Base-by-base conservation (phyloP, 2,329 filamentous ascomycete genomes). In the Thelonectria rubi region DNA sequence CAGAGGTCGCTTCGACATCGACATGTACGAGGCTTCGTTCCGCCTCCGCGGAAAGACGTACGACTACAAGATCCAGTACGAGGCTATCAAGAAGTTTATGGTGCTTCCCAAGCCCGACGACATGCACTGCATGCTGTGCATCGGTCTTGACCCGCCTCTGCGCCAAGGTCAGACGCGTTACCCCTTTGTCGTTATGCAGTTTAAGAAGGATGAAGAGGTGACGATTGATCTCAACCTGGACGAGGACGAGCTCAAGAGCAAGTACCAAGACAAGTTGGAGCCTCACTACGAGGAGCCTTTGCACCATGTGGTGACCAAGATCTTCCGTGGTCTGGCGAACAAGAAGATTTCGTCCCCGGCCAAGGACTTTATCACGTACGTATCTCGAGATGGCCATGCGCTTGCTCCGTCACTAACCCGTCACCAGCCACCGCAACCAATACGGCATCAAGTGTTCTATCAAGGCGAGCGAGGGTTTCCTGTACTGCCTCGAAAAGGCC, bases 31-130 rank as follows among this genome's bases (percentile, higher is more conserved):
- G 78, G 90, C 88, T 15, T 98, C 95, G 2, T 98, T 99, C 86
- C 91, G 95, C 65, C 86, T 99, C 64, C 94, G 95, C 68, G 95
- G 95, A 73, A 99, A 99, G 82, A 99, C 95, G 21, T 99, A 99
- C 83, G 96, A 99, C 82, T 99, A 99, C 88, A 99, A 99, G 86
- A 98, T 99, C 68, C 93, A 97, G 77, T 99, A 97, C 79, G 92
- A 97, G 60, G 88, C 90, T 51, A 93, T 98, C 80, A 99, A 99
- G 84, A 98, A 98, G 78, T 98, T 98, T 76, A 97, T 99, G 89
- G 87, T 98, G 30, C 88, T 99, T 6, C 95, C 95, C 49, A 99
- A 99, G 81, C 95, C 95, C n/a, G 95, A 99, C 76, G 95, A 99
- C 69, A 88, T 95, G 71, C 95, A 99, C 76, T 94, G 91, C 68